phyloP scores from a whole-genome alignment of 2,329 filamentous ascomycete genomes.

The Phaeophleospora eucalypticola region DNA sequence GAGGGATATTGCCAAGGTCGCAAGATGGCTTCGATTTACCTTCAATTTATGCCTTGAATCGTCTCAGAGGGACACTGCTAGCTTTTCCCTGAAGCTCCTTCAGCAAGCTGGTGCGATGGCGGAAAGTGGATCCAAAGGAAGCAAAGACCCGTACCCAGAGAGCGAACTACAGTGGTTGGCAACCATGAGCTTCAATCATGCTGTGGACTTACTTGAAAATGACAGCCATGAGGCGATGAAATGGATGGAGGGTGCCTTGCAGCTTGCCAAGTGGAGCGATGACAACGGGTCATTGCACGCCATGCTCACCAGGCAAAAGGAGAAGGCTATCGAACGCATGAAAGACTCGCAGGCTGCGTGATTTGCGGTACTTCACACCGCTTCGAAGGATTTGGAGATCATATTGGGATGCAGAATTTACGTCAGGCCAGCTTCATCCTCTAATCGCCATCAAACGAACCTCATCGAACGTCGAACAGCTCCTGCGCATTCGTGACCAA shows the following conservation, averaged over 20 bases:
- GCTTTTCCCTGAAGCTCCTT: slow-evolving; percentile 45
- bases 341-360: neutral
- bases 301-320: slow-evolving; percentile 36
- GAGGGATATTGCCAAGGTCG: slow-evolving; percentile 58
- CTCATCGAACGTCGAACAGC: slow-evolving; percentile 34
- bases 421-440: no score
- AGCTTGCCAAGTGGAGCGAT: slow-evolving; percentile 55
- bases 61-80: slow-evolving; percentile 1
- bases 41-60: slow-evolving; percentile 65
- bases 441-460: neutral
- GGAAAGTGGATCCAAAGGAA: slow-evolving; percentile 27
- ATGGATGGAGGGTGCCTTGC: slow-evolving; percentile 63
- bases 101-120: slow-evolving; percentile 59
- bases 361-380: no score
- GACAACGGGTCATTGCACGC: slow-evolving; percentile 45
- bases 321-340: slow-evolving; percentile 17
- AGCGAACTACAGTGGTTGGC: slow-evolving; percentile 75
- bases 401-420: no score
- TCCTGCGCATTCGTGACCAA: slow-evolving; percentile 55
- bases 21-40: slow-evolving; percentile 74
- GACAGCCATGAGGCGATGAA: slow-evolving; percentile 50
- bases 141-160: slow-evolving; percentile 51
- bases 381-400: no score
- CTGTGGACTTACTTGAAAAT: slow-evolving; percentile 60
- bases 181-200: slow-evolving; percentile 64